A percentile compares a stretch with the other conserved stretches of the same genome.
Conservation (phyloP, 306 rosid genomes). For the Elaeagnus macrophylla region DNA sequence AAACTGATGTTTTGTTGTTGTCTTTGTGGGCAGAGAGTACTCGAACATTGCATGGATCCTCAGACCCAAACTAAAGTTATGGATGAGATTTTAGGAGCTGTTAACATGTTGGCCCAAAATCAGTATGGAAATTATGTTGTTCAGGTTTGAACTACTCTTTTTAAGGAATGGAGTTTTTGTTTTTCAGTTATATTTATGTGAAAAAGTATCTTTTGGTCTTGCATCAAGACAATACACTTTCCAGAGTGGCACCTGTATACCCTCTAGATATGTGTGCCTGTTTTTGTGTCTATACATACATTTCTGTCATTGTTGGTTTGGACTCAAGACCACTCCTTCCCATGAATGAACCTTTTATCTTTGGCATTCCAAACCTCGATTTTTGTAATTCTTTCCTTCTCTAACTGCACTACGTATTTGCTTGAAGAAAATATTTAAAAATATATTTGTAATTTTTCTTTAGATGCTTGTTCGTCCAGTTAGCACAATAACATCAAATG, state of each 20-base stretch:
- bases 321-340: too few species aligned
- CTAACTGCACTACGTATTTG: neutral
- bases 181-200: neutral
- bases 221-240: too few species aligned
- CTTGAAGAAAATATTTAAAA: neutral
- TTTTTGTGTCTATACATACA: too few species aligned
- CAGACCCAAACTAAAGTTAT: constrained; percentile 67
- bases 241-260: too few species aligned
- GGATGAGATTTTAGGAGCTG: constrained; percentile 92
- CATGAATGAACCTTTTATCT: too few species aligned
- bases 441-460: too few species aligned
- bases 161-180: neutral
- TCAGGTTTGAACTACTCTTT: constrained; percentile 50
- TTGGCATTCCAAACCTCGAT: too few species aligned
- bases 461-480: constrained; percentile 5
- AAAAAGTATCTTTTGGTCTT: neutral
- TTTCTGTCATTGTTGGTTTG: too few species aligned
- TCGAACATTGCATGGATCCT: constrained; percentile 73
- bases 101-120: constrained; percentile 92
- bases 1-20: constrained; percentile 1
- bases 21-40: constrained; percentile 57
- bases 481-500: neutral
- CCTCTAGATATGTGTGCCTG: too few species aligned
- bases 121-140: constrained; percentile 97
- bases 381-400: neutral